Percentiles rank a stretch among this genome's conserved stretches.
Evolutionary conservation across 1,139 yeast genomes (phyloP).

Genomic region (Hanseniaspora gamundiae): DNA sequence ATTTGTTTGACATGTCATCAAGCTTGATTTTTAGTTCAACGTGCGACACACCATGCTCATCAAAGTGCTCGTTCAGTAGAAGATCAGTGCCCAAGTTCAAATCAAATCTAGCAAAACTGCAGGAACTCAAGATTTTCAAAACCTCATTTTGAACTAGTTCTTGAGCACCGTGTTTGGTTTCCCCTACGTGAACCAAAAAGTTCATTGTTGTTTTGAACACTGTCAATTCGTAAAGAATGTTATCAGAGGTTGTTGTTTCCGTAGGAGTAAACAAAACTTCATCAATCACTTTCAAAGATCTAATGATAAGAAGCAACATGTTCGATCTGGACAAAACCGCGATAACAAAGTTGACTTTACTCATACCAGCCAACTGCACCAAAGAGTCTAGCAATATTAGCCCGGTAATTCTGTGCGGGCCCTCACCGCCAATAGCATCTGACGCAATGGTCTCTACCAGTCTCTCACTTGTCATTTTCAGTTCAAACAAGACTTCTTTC

Average conservation of each 20-base stretch:
- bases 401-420: slow-evolving; percentile 66
- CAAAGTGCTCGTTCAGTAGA: slow-evolving; percentile 23
- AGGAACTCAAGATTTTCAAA: slow-evolving; percentile 47
- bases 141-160: slow-evolving; percentile 64
- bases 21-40: slow-evolving; percentile 29
- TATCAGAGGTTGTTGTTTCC: slow-evolving; percentile 35
- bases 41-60: slow-evolving; percentile 2
- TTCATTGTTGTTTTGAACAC: slow-evolving; percentile 64
- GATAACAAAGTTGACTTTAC: slow-evolving; percentile 43
- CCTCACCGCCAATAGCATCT: slow-evolving; percentile 75
- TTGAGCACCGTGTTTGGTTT: slow-evolving; percentile 64
- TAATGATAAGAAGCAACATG: slow-evolving; percentile 49
- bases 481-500: slow-evolving; percentile 36
- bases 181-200: slow-evolving; percentile 62
- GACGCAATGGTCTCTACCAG: slow-evolving; percentile 55
- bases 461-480: slow-evolving; percentile 49
- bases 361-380: slow-evolving; percentile 43
- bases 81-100: slow-evolving; percentile 66
- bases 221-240: slow-evolving; percentile 57
- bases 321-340: slow-evolving; percentile 54
- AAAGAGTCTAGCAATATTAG: slow-evolving; percentile 60
- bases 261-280: slow-evolving; percentile 24
- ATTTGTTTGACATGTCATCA: slow-evolving; percentile 38
- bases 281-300: slow-evolving; percentile 60
- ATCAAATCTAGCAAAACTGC: slow-evolving; percentile 51